Base-by-base conservation (phyloP, 2,329 filamentous ascomycete genomes). In the Xylaria sp. region DNA sequence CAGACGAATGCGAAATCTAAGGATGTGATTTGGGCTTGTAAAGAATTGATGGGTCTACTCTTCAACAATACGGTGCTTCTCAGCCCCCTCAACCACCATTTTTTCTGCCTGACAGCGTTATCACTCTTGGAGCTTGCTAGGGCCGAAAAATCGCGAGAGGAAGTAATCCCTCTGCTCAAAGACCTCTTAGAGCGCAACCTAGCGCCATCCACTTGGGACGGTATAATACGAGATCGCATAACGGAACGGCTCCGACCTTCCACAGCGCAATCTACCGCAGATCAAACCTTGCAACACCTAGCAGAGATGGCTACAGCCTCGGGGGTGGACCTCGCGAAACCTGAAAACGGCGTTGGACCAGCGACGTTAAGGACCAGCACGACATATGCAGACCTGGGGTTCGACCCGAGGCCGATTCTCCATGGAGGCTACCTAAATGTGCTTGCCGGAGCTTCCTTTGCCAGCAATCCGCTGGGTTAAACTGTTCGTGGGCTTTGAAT, bases 81-180 rank as follows among this genome's bases (percentile, higher is more conserved):
- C 55, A 90, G 85, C 62, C 91, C 91, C 0, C 80, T 93, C 54
- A 89, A 89, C 64, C 89, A 92, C 75, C 90, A 93, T 75, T 91
- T 91, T 72, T 86, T 86, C 63, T 85, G 85, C 13, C 82, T 93
- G 10, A 84, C 86, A 1, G 83, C 86, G 12, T 82, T 92, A 75
- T 86, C 87, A n/a, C 81, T 94, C 3, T 79, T 88, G 57, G 88
- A 90, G 71, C 82, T 93, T 41, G 80, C 81, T 39, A 87, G 86
- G 73, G 79, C 86, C 9, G 85, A 88, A 9, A 83, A 81, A 69
- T 88, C 86, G 2, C 85, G 84, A 54, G 86, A 88, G 5, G 88
- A 90, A 71, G 89, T 89, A 0, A 82, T 82, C 15, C 81, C 82
- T 66, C 82, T 88, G 8, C 82, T 91, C 28, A 85, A 83, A 69